These are phyloP conservation scores for Yarrowia sp. DNA, from an alignment of 805 yeast genomes.

Conservation along the genomic window DNA sequence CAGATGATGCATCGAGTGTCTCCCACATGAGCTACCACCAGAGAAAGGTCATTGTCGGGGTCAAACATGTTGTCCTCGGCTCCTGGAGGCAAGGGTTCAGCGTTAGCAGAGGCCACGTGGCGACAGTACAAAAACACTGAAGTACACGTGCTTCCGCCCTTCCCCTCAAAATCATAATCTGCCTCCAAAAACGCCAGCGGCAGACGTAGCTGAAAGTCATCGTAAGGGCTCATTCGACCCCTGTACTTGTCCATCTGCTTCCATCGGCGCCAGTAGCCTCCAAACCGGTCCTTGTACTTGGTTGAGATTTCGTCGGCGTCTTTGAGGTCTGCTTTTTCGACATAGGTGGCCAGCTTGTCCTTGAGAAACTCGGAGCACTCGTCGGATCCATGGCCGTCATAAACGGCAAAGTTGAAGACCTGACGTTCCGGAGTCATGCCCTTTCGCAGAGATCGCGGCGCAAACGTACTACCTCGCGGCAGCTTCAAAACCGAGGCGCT, in stretches of 20 bases:
- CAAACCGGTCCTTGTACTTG: conserved; percentile 59
- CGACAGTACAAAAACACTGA: conserved; percentile 53
- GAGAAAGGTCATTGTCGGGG: conserved; percentile 29
- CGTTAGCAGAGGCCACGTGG: conserved; percentile 9
- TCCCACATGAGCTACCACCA: conserved; percentile 86
- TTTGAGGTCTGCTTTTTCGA: conserved; percentile 47
- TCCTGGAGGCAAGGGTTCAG: conserved; percentile 6
- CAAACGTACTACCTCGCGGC: conserved; percentile 40
- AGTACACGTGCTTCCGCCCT: conserved; percentile 71
- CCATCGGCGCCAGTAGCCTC: conserved; percentile 85
- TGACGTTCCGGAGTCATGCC: conserved; percentile 33
- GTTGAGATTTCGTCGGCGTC: conserved; percentile 48
- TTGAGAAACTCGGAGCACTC: conserved; percentile 65
- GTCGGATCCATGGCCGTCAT: conserved; percentile 94
- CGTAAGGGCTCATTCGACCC: conserved; percentile 39
- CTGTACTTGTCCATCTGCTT: conserved; percentile 46
- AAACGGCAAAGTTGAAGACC: conserved; percentile 70
- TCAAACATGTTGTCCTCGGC: conserved; percentile 23
- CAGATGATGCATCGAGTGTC: conserved; percentile 87
- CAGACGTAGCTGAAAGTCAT: conserved; percentile 60
- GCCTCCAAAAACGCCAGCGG: conserved; percentile 64
- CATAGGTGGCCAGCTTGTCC: conserved; percentile 51
- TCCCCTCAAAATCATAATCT: conserved; percentile 53
- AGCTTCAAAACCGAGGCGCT: conserved; percentile 60
- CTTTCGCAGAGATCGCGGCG: conserved; percentile 32